Base-by-base conservation (phyloP, 805 yeast species). In the Myxozyma mucilagina region DNA sequence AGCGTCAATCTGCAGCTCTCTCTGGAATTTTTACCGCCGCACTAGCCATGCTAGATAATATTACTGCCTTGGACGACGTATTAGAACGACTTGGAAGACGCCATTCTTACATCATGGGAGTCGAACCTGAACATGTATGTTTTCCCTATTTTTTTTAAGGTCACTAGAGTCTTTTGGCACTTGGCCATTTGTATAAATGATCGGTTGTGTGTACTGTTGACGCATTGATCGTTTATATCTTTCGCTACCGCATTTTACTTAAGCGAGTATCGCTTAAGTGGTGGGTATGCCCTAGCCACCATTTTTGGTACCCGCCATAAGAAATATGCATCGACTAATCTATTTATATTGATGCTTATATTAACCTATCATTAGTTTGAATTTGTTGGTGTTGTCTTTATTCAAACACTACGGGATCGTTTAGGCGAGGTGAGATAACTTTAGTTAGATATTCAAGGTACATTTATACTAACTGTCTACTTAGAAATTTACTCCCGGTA, bases 1-100 rank as follows among this genome's bases (percentile, higher is more conserved):
- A 76, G 54, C 87, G 85, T 71, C 88, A 84, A 72, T 86, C 87
- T 0, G 80, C 80, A 34, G 80, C 87, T 16, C 80, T 84, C 72
- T 86, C 87, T 0, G 87, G 87, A 4, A 84, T 84, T 47, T 74
- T 84, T 70, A 77, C 84, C 42, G 76, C 82, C 47, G 83, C 87
- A 3, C 78, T 84, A 61, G 73, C 78, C 31, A 82, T 81, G 60
- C 73, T 84, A 57, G 87, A 84, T 53, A 81, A 82, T 66, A 73
- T 84, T 57, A 62, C 76, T 1, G 71, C 73, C 24, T 74, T 84
- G 69, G 82, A 83, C 67, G 84, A 79, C 36, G 81, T 82, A 47
- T 73, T 84, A 47, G 75, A 75, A 38, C 78, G 78, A 44, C 74
- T 84, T 63, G 88, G 86, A 11, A 81, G 83, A 65, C 71, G 84